Base-by-base conservation (phyloP, 345 rosid species). In the Rhizophora mangle region DNA sequence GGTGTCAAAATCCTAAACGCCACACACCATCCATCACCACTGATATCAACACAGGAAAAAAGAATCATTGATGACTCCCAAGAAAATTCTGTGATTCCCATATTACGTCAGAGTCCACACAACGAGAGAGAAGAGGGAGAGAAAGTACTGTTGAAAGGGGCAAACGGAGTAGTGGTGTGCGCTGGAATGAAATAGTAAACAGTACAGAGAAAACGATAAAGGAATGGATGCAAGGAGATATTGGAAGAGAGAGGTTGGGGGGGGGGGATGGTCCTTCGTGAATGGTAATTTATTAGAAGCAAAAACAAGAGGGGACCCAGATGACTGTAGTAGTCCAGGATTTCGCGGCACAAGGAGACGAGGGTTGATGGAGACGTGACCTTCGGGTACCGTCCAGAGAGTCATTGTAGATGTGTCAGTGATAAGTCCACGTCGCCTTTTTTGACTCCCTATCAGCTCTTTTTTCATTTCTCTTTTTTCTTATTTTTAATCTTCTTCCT, bases 301-400 rank as follows among this genome's bases (percentile, higher is more conserved):
- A 26, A 24, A 24, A 15, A 32, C 5, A 39, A 1, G 15, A 10
- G 16, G 30, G 70, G 60, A 31, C 30, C 6, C 59, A 73, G 80
- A 63, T n/a, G 82, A 65, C 81, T 70, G 85, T 76, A 77, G 77
- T 84, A 43, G 49, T 43, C 49, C 83, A 84, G 84, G 75, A 76
- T 82, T 84, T 84, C 71, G 64, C 85, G 84, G 87, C 77, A 74
- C 72, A 68, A 76, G 79, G 70, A 70, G 77, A 78, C 73, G 70
- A 62, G 26, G 36, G 62, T 9, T 64, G 83, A 80, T 61, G 18
- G 73, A 7, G 84, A 81, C 84, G 10, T 55, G 81, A 77, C 84
- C 46, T 53, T 69, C 72, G 67, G 65, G 32, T 15, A 6, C 63
- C 2, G 27, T 46, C 6, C 68, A 67, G 61, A 0, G 21, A 15